Percentiles rank a stretch among this genome's conserved stretches.
phyloP scores from a whole-genome alignment of 2,329 filamentous ascomycete species.

The Malbranchea zuffiana region DNA sequence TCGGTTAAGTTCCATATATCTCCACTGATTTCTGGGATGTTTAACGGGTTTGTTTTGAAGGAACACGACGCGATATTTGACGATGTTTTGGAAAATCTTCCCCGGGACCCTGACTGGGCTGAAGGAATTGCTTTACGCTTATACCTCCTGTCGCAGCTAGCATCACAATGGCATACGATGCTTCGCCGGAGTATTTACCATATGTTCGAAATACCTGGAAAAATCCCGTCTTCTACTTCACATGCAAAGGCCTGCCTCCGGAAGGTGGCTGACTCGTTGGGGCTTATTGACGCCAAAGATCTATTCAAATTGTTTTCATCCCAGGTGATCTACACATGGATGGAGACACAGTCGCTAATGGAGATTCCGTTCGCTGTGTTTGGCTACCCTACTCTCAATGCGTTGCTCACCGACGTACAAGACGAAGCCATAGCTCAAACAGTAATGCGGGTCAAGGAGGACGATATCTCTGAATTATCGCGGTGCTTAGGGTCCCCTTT shows the following conservation, averaged over 20 bases:
- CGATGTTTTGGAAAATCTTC: conserved; percentile 71
- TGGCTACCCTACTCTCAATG: conserved; percentile 56
- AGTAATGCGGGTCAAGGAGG: conserved; percentile 65
- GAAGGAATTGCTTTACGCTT: conserved; percentile 83
- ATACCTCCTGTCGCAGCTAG: conserved; percentile 63
- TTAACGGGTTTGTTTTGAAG: conserved; percentile 69
- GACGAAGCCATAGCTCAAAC: conserved; percentile 70
- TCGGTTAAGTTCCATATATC: conserved; percentile 67
- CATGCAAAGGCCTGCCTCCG: conserved; percentile 65
- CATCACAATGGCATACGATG: conserved; percentile 73
- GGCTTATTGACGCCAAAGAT: conserved; percentile 53
- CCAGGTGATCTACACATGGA: conserved; percentile 86
- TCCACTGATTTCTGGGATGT: conserved; percentile 58
- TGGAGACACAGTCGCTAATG: conserved; percentile 54
- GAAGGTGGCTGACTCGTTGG: conserved; percentile 54
- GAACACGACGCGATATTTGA: conserved; percentile 75
- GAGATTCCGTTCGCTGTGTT: conserved; percentile 79
- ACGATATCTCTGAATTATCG: conserved; percentile 52
- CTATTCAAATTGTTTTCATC: conserved; percentile 78
- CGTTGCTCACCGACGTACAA: conserved; percentile 60
- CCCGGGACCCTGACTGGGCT: conserved; percentile 55
- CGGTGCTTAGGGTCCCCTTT: conserved; percentile 44
- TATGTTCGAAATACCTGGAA: conserved; percentile 81
- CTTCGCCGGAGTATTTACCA: conserved; percentile 81
- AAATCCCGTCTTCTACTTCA: conserved; percentile 50